These are phyloP conservation scores for Cylindrodendrum hubeiense DNA, from an alignment of 2,329 filamentous ascomycete genomes.

Conservation along the genomic window DNA sequence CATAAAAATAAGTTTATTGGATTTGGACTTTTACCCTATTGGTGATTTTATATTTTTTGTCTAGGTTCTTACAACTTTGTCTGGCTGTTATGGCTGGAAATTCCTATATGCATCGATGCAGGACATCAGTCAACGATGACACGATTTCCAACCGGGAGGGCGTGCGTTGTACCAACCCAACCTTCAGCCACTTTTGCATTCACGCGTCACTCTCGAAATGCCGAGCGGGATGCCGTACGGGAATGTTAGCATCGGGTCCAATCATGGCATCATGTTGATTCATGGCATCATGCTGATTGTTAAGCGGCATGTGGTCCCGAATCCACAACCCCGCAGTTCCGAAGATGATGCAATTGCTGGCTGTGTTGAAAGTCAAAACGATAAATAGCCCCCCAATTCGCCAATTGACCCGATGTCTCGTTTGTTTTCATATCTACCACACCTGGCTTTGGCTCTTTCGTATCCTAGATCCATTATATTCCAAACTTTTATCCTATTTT, in stretches of 20 bases:
- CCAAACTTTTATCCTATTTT: background rate
- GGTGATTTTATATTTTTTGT: too few species aligned
- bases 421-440: background rate
- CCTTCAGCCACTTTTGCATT: too few species aligned
- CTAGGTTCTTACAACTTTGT: too few species aligned
- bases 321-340: conserved; percentile 13
- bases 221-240: too few species aligned
- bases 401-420: background rate
- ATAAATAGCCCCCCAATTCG: background rate
- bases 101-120: too few species aligned
- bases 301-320: conserved; percentile 20
- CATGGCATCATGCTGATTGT: conserved; percentile 20
- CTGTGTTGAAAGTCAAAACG: conserved; percentile 3
- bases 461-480: background rate
- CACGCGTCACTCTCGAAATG: too few species aligned
- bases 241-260: conserved; percentile 16
- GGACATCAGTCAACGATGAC: too few species aligned
- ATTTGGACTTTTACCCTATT: too few species aligned
- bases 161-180: too few species aligned
- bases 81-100: too few species aligned
- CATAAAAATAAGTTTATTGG: too few species aligned
- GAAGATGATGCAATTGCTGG: conserved; percentile 13
- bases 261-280: conserved; percentile 18
- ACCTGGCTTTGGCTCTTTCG: background rate
- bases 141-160: too few species aligned